Base-by-base conservation (phyloP, 1,139 yeast species). In the Pneumocystis canis region DNA sequence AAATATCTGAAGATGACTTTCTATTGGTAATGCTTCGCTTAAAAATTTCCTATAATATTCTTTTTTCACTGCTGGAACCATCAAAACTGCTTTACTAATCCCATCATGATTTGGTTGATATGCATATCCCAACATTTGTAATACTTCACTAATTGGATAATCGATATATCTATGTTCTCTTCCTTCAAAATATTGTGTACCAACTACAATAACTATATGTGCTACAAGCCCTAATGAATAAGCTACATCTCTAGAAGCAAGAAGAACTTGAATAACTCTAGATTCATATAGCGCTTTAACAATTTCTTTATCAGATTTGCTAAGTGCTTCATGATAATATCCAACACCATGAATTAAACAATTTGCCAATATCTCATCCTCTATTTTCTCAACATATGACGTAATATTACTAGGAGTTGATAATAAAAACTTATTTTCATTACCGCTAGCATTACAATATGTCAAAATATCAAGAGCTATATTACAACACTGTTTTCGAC, bases 1-100 rank as follows among this genome's bases (percentile, higher is more conserved):
- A 59, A 76, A 74, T 14, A 77, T 73, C 62, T 80, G 80, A 68
- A 89, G 72, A 68, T 79, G 82, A 73, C 97, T 89, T 72, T 94
- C 98, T 47, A 89, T 77, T 0, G 97, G 97, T 18, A 89, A 73
- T 0, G 96, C 83, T 66, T 86, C 89, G 47, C 77, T 79, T 62
- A 92, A 71, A 70, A 90, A 88, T 70, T 84, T 82, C 63, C 79
- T 80, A 71, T 87, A 89, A 70, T 86, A 89, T 1, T 79, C 81
- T 58, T 82, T 75, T 68, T 80, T 82, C 2, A 82, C 71, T 0
- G 79, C 69, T 61, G 79, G 81, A 0, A 96, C 85, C 66, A 83
- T 76, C 3, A 90, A 74, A 37, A 82, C 68, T 0, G 80, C 87
- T 56, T 74, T 77, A 1, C 80, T 78, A 9, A 65, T 63, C 1